Conservation (phyloP, 768 basidiomycete species). For the Tremella mesenterica region DNA sequence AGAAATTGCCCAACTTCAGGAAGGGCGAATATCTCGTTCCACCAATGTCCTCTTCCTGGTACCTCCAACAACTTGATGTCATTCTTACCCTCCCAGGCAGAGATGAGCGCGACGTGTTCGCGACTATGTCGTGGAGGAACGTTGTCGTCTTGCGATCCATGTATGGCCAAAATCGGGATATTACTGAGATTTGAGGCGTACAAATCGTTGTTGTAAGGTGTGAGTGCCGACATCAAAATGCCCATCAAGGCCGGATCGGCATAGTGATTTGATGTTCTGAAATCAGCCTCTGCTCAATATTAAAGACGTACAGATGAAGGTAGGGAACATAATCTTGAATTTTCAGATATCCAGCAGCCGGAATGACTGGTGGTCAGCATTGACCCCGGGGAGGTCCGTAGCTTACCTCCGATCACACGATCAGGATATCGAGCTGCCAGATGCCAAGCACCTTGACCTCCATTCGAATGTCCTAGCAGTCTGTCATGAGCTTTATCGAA, state of each 20-base stretch:
- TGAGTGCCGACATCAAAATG: slow-evolving; percentile 64
- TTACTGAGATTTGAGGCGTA: slow-evolving; percentile 69
- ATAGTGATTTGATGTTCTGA: slow-evolving; percentile 51
- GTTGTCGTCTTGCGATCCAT: slow-evolving; percentile 69
- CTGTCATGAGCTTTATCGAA: slow-evolving; percentile 45
- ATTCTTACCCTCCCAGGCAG: slow-evolving; percentile 51
- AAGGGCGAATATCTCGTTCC: slow-evolving; percentile 45
- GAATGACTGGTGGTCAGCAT: slow-evolving; percentile 51
- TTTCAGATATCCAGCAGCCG: slow-evolving; percentile 76
- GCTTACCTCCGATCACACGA: slow-evolving; percentile 43
- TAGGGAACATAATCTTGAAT: slow-evolving; percentile 77
- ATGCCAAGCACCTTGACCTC: slow-evolving; percentile 84
- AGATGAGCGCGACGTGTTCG: slow-evolving; percentile 55
- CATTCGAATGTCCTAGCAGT: slow-evolving; percentile 88
- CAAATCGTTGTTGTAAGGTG: slow-evolving; percentile 79
- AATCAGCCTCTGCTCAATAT: slow-evolving; percentile 5
- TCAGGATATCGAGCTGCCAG: slow-evolving; percentile 69
- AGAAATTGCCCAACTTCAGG: slow-evolving; percentile 47
- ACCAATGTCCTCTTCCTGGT: slow-evolving; percentile 25
- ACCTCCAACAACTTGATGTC: slow-evolving; percentile 19
- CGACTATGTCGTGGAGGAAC: slow-evolving; percentile 81
- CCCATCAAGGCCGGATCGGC: slow-evolving; percentile 65
- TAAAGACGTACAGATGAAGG: slow-evolving; percentile 56
- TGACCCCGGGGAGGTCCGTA: not conserved
- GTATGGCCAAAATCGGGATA: slow-evolving; percentile 63